Evolutionary conservation across 1,139 yeast species (phyloP).

Genomic region (Ashbya aceris): DNA sequence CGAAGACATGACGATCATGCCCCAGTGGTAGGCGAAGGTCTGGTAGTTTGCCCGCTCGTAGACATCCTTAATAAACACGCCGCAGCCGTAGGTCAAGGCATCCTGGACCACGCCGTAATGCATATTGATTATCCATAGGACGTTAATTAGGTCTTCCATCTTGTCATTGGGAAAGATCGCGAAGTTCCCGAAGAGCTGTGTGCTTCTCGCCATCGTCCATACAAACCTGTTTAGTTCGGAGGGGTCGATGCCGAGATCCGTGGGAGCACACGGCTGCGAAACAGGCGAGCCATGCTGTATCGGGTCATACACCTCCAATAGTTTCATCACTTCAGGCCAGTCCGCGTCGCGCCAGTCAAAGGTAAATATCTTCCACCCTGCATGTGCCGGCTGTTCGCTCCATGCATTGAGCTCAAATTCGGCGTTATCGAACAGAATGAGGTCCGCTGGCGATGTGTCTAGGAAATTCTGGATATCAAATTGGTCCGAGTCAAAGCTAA

Average conservation of each 20-base stretch:
- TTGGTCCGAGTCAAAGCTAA: not conserved
- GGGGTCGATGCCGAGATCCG: not conserved
- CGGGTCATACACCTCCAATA: conserved; percentile 4
- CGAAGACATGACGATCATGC: not conserved
- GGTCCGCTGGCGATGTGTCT: conserved; percentile 4
- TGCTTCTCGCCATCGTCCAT: conserved; percentile 5
- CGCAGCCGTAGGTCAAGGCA: conserved; percentile 4
- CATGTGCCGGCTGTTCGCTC: not conserved
- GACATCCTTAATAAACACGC: conserved; percentile 3
- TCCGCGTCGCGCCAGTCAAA: conserved; percentile 4
- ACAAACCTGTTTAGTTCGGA: conserved; percentile 1
- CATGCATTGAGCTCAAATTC: not conserved
- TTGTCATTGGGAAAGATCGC: conserved; percentile 3
- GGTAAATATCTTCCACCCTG: not conserved
- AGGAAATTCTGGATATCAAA: conserved; percentile 3
- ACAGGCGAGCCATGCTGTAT: not conserved
- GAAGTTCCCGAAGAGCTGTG: conserved; percentile 4
- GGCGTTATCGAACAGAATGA: not conserved
- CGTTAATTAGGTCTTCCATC: conserved; percentile 2
- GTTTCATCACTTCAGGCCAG: conserved; percentile 4
- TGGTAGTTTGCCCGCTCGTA: conserved; percentile 1
- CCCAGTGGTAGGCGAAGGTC: conserved; percentile 3
- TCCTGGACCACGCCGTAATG: conserved; percentile 3
- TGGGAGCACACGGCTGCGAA: not conserved
- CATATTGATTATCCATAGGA: conserved; percentile 3